A percentile compares a stretch with the other conserved stretches of the same genome.
Conservation (phyloP, 2,329 filamentous ascomycete genomes). For the Westerdykella aurantiaca region DNA sequence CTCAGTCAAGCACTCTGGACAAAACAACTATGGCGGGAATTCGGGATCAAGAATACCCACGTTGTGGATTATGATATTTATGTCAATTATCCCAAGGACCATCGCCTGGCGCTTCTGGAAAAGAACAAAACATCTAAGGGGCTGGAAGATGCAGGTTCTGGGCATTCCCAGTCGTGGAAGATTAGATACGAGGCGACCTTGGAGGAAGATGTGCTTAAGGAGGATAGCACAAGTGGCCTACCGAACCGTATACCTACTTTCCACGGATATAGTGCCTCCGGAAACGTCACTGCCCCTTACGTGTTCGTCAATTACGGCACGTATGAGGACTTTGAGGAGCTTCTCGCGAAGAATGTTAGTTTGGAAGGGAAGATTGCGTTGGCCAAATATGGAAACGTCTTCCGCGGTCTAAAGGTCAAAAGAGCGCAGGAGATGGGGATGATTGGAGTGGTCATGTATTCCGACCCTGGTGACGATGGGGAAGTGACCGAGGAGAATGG, state of each 20-base stretch:
- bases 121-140: conserved; percentile 50
- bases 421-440: conserved; percentile 86
- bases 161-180: conserved; percentile 42
- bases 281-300: conserved; percentile 82
- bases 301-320: conserved; percentile 92
- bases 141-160: conserved; percentile 18
- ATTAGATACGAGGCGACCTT: conserved; percentile 74
- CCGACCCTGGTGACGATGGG: conserved; percentile 84
- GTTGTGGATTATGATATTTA: conserved; percentile 49
- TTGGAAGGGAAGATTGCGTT: conserved; percentile 82
- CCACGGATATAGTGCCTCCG: conserved; percentile 88
- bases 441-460: conserved; percentile 78
- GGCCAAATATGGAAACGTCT: conserved; percentile 77
- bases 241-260: conserved; percentile 76
- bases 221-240: conserved; percentile 73
- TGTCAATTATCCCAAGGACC: conserved; percentile 47
- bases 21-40: conserved; percentile 45
- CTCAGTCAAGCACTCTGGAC: conserved; percentile 49
- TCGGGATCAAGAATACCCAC: conserved; percentile 41
- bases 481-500: conserved; percentile 76
- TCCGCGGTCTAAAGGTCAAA: conserved; percentile 88
- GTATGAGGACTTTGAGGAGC: conserved; percentile 76
- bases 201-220: conserved; percentile 75
- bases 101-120: conserved; percentile 43
- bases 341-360: conserved; percentile 66